Base-by-base conservation (phyloP, 169 alveolate genomes). In the Eimeria sp. region DNA sequence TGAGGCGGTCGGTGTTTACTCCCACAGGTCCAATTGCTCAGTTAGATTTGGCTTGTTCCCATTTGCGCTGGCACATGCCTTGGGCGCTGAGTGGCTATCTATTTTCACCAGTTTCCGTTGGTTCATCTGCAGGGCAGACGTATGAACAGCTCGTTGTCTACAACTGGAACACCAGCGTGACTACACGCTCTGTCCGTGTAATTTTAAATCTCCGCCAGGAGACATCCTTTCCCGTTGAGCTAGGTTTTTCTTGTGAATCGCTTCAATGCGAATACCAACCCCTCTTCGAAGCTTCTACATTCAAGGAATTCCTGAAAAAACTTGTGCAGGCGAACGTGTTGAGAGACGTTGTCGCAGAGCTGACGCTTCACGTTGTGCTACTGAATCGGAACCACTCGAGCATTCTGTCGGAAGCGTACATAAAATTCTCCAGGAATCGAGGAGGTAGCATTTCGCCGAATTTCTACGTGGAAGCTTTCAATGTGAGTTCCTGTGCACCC, bases 181-280 rank as follows among this genome's bases (percentile, higher is more conserved):
- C 89, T 80, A 51, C 89, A 25, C 89, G 89, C 49, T 80, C 89
- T 54, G 89, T 80, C 27, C 89, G 89, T 30, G 67, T 80, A 9
- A 9, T 47, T 1, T 51, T 80, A 51, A 22, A 40, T 45, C 89
- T 80, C 72, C 89, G 89, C 70, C 47, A 45, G 63, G 89, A 80
- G 47, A 58, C 49, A n/a, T 45, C 67, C 11, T 80, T 49, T 47
- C 89, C 89, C 4, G 51, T 54, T 9, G 45, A 80, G 67, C 89
- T 80, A 51, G 89, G 67, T 6, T 80, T 80, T 54, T 49, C 89
- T 47, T 80, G 89, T 51, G 63, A 45, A 47, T 80, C 89, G 45
- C 70, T 80, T 30, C 89, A 51, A 11, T 80, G 89, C 72, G 72
- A 80, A 80, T 80, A 80, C 47, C 89, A 80, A 72, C 89, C 89